Evolutionary conservation across 2,329 filamentous ascomycete genomes (phyloP), one percentile per base, ranked within the genome.

Genomic region (Ascochyta koolunga): DNA sequence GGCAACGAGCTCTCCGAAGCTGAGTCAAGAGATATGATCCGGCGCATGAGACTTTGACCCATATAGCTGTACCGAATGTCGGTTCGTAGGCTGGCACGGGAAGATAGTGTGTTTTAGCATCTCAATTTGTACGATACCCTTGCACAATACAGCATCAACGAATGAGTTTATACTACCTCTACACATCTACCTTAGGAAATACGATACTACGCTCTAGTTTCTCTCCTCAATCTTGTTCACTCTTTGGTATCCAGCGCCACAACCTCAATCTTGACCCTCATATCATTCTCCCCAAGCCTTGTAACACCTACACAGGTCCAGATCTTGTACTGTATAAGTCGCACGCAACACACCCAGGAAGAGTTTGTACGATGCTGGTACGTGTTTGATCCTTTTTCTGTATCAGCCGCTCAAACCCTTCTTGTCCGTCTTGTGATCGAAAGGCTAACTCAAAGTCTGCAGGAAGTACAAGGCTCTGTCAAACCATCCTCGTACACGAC

Each of bases 331-430:
- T 74, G 70, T 21, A 76, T 45, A 76, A 76, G 29, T 55, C 73
- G 2, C 64, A 66, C 0, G 68, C 72, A 4, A 72, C 64, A 18
- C 75, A 76, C 43, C 73, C 71, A 1, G 73, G 73, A 0, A 64
- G 73, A 8, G 66, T 76, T 6, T 76, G 73, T 49, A 71, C 69
- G 2, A 66, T 76, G 52, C 47, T 75, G 59, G 72, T 75, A 65
- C n/a, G 45, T 40, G 6, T n/a, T 8, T 1, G 18, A 64, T 48
- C 10, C 10, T 1, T n/a, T 1, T n/a, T 16, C 4, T 5, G 19
- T 6, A 24, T 24, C 2, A 24, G 22, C 8, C 8, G 22, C 22
- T 1, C 22, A 24, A 24, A 24, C 5, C 22, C 22, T 24, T 24
- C 22, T 24, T 24, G 22, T 5, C 22, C 8, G 22, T 24, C 22